These are phyloP conservation scores for Yamadazyma diospyri DNA, from an alignment of 1,139 yeast species.

Conservation along the genomic window DNA sequence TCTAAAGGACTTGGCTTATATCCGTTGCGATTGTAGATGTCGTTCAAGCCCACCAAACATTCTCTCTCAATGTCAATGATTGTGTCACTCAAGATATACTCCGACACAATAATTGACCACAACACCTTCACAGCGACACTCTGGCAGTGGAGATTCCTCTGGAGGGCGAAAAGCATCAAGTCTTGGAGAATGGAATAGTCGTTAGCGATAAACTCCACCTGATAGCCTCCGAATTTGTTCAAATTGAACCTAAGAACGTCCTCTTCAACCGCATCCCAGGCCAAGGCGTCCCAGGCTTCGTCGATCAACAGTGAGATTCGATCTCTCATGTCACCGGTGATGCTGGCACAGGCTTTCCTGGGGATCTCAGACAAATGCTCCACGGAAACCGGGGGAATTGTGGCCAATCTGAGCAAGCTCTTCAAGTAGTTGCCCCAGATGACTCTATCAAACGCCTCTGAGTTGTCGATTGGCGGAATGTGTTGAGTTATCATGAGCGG, in stretches of 20 bases:
- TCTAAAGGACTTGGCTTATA: constrained; percentile 57
- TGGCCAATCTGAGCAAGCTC: constrained; percentile 51
- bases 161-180: constrained; percentile 65
- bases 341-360: constrained; percentile 62
- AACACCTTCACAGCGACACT: constrained; percentile 63
- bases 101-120: constrained; percentile 70
- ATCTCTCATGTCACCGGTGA: constrained; percentile 63
- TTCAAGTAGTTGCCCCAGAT: constrained; percentile 67
- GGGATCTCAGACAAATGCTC: constrained; percentile 72
- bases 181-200: constrained; percentile 62
- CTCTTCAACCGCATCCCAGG: constrained; percentile 62
- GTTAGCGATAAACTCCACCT: constrained; percentile 60
- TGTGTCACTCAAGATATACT: constrained; percentile 58
- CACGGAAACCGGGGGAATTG: constrained; percentile 55
- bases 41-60: constrained; percentile 60
- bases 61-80: constrained; percentile 63
- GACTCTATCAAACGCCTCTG: constrained; percentile 49
- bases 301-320: constrained; percentile 55
- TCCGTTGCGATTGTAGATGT: constrained; percentile 54
- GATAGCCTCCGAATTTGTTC: constrained; percentile 66
- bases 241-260: constrained; percentile 62
- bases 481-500: constrained; percentile 52
- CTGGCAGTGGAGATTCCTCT: constrained; percentile 61
- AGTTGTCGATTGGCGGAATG: constrained; percentile 50
- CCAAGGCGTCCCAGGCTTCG: constrained; percentile 71